Base-by-base conservation (phyloP, 1,284 basidiomycete species). In the Moesziomyces sp. region DNA sequence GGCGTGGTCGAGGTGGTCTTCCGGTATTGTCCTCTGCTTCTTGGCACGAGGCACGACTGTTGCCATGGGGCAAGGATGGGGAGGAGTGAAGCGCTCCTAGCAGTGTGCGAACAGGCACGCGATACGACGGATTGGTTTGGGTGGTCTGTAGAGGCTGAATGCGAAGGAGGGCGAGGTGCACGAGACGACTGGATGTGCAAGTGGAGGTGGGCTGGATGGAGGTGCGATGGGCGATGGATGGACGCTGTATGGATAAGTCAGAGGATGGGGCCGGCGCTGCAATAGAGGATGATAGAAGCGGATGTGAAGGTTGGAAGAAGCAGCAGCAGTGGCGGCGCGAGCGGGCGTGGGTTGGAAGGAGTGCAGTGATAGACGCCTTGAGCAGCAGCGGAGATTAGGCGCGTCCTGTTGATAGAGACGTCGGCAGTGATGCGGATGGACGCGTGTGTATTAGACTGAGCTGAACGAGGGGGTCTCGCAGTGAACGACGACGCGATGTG, bases 1-100 rank as follows among this genome's bases (percentile, higher is more conserved):
- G 44, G 54, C 57, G 46, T 69, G 55, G 23, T 51, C 57, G 40
- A 59, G 52, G 19, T 54, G 57, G 38, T 70, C 54, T 66, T 74
- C 68, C 14, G 74, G 56, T 43, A 65, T 52, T 48, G 63, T 74
- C 53, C 68, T 67, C 52, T 73, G 74, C 59, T 76, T 76, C 52
- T 76, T 76, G 44, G 74, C 72, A 16, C 71, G 58, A 11, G 74
- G 74, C 24, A 76, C 64, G 50, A 76, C 59, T 19, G 74, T 68
- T n/a, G 71, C 74, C 74, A 76, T 76, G 38, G 49, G 53, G 28
- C 21, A 8, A 28, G 48, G 19, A 16, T 42, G 24, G 30, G 18
- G 34, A 46, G 38, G 45, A 28, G n/a, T 28, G 9, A 19, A 24
- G 43, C 26, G 44, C 45, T 30, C 26, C 38, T 52, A 19, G 35